Percentiles rank a stretch among this genome's conserved stretches.
phyloP scores from a whole-genome alignment of 1,139 yeast species.

The Casaregolazyma lundiana region DNA sequence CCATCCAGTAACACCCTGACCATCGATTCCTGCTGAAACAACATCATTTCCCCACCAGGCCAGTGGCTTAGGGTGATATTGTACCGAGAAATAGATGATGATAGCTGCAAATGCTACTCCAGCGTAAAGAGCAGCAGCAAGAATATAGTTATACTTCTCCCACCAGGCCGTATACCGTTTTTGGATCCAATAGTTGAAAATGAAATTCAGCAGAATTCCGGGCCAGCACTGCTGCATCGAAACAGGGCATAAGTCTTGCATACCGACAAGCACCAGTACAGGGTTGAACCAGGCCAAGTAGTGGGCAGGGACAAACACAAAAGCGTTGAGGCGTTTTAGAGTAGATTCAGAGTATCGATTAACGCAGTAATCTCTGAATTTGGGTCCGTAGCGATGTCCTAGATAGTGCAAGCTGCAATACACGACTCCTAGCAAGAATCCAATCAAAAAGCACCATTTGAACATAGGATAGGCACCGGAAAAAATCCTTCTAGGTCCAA shows the following conservation, averaged over 20 bases:
- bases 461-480: conserved; percentile 41
- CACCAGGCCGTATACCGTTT: conserved; percentile 44
- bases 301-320: conserved; percentile 35
- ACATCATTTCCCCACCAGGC: conserved; percentile 18
- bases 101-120: conserved; percentile 39
- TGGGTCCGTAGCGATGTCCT: conserved; percentile 33
- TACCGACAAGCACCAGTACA: conserved; percentile 46
- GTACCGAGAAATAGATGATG: conserved; percentile 52
- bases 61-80: conserved; percentile 34
- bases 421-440: conserved; percentile 32
- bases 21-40: conserved; percentile 22
- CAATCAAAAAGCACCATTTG: conserved; percentile 44
- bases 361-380: conserved; percentile 2
- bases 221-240: conserved; percentile 47
- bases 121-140: conserved; percentile 50
- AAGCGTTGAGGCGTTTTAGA: conserved; percentile 14
- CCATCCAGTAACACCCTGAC: conserved; percentile 38
- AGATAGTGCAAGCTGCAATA: conserved; percentile 14
- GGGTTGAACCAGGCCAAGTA: conserved; percentile 38
- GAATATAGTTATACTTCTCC: conserved; percentile 48
- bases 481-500: conserved; percentile 58
- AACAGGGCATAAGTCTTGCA: conserved; percentile 44
- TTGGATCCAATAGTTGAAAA: conserved; percentile 50
- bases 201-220: conserved; percentile 46
- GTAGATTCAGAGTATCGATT: not conserved